Base-by-base conservation (phyloP, 257 asterid genomes). In the Jacaranda copaia region DNA sequence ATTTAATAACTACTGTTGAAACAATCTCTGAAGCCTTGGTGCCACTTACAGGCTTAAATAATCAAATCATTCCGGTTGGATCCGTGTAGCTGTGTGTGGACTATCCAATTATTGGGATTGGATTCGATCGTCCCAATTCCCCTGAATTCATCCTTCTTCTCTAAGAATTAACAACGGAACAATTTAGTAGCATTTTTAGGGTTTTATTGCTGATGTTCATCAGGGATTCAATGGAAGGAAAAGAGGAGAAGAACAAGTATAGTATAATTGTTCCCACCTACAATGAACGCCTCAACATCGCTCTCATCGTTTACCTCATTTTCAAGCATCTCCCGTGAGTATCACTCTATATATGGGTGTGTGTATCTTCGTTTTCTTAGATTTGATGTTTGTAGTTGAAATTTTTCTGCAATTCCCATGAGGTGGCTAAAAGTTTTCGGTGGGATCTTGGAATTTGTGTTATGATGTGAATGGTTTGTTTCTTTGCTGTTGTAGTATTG, bases 221-320 rank as follows among this genome's bases (percentile, higher is more conserved):
- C 79, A 46, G 81, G 63, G 60, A 72, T 75, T 78, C 86, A 66
- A 87, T 83, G 89, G 89, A 82, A 45, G 77, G 82, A 59, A 64
- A 75, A 78, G 83, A 67, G 84, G 88, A 84, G 83, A 80, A 84
- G 90, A 87, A 87, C 84, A 90, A 87, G 84, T 96, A 91, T 80
- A 96, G 98, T 80, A 89, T 96, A 85, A 93, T 96, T 42, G 80
- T 96, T 40, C 99, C 99, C 1, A 96, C 98, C 59, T 96, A 93
- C 90, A 96, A 96, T 49, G 99, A 96, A 82, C 96, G 99, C 76
- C 98, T 93, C 87, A 96, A 96, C 85, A 89, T 96, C 68, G 97
- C 99, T 72, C 94, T 93, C 73, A 77, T 93, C 73, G 79, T 89
- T 82, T 96, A 89, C 87, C 99, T 96, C 76, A 78, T 93, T 68